Evolutionary conservation across 2,329 filamentous ascomycete species (phyloP).

Genomic region (Coniella lustricola): DNA sequence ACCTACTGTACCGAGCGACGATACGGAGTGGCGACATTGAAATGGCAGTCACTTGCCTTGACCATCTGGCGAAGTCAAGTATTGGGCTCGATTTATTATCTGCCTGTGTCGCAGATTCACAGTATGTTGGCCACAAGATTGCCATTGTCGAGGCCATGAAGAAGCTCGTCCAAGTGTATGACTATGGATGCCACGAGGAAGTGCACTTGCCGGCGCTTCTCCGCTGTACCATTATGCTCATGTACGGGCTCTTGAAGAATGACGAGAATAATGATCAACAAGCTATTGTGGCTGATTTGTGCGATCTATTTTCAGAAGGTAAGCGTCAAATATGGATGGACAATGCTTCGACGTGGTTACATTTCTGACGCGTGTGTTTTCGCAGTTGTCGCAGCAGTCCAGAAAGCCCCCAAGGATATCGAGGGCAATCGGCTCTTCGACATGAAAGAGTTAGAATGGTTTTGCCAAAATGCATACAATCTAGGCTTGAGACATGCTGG

Average conservation of each 20-base stretch:
- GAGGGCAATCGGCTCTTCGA: slow-evolving; percentile 48
- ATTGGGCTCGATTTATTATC: slow-evolving; percentile 59
- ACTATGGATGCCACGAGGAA: slow-evolving; percentile 37
- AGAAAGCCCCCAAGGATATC: slow-evolving; percentile 30
- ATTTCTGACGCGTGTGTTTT: not conserved
- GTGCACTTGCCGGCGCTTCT: slow-evolving; percentile 58
- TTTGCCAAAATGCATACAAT: slow-evolving; percentile 77
- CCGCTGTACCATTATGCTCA: slow-evolving; percentile 50
- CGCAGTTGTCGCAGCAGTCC: slow-evolving; percentile 35
- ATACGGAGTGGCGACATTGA: slow-evolving; percentile 51
- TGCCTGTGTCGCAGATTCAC: slow-evolving; percentile 72
- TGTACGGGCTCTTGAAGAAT: slow-evolving; percentile 35
- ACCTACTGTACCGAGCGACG: slow-evolving; percentile 68
- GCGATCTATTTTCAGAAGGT: slow-evolving; percentile 42
- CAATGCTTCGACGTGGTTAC: not conserved
- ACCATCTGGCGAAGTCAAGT: slow-evolving; percentile 47
- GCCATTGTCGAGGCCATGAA: slow-evolving; percentile 55
- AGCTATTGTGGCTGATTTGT: slow-evolving; percentile 41
- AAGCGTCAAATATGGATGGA: slow-evolving; percentile 11
- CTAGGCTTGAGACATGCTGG: slow-evolving; percentile 56
- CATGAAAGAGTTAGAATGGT: slow-evolving; percentile 69
- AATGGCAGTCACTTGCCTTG: slow-evolving; percentile 56
- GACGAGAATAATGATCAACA: slow-evolving; percentile 16
- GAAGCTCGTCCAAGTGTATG: slow-evolving; percentile 50
- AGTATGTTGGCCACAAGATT: slow-evolving; percentile 53